Percentiles rank a stretch among this genome's conserved stretches.
These are phyloP conservation scores for Yamadazyma spencermartinsiae DNA, from an alignment of 1,139 yeast genomes.

Conservation along the genomic window DNA sequence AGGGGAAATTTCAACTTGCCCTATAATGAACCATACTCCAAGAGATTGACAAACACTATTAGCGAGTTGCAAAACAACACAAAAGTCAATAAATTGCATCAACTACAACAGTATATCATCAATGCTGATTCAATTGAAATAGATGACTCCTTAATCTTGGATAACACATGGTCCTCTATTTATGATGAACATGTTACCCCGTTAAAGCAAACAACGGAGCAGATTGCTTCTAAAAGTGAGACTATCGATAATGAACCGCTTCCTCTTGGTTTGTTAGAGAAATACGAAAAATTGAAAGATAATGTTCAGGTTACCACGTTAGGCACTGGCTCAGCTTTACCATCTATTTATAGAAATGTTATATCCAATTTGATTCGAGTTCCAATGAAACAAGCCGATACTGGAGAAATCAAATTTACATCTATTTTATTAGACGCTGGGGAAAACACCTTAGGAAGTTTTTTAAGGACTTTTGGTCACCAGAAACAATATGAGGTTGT, in stretches of 20 bases:
- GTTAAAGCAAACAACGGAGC: constrained; percentile 16
- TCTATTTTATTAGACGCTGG: constrained; percentile 83
- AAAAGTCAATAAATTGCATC: constrained; percentile 26
- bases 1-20: constrained; percentile 56
- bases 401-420: constrained; percentile 33
- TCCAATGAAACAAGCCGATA: constrained; percentile 41
- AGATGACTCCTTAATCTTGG: constrained; percentile 22
- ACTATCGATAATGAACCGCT: constrained; percentile 22
- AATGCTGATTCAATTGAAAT: constrained; percentile 20
- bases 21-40: constrained; percentile 20
- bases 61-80: neutral
- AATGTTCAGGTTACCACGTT: constrained; percentile 73
- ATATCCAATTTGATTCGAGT: constrained; percentile 72
- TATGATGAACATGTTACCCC: constrained; percentile 45
- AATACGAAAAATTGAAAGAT: constrained; percentile 32
- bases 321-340: constrained; percentile 95
- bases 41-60: constrained; percentile 18
- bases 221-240: constrained; percentile 15
- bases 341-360: constrained; percentile 83
- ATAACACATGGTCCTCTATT: constrained; percentile 39
- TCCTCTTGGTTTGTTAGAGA: constrained; percentile 19
- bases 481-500: constrained; percentile 35
- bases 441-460: constrained; percentile 81
- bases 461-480: constrained; percentile 62
- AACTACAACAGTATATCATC: constrained; percentile 32